Evolutionary conservation across 2,329 filamentous ascomycete species (phyloP), one percentile per base, ranked within the genome.

Genomic region (Sclerotinia minor): DNA sequence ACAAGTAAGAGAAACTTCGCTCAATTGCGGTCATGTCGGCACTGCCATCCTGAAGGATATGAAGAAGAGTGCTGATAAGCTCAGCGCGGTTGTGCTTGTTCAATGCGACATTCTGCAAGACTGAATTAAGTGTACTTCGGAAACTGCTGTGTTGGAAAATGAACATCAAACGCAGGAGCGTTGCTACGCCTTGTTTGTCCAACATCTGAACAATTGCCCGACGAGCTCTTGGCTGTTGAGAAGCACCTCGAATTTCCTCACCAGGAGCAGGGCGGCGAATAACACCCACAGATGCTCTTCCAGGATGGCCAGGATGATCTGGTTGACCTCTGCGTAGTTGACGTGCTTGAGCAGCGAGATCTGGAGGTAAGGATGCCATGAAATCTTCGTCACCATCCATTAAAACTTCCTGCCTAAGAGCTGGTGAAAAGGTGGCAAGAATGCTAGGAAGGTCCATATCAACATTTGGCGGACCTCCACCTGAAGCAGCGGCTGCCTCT

Each of bases 131-230:
- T 69, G 92, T 91, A 70, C 85, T 87, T 72, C 93, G 92, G 60
- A 95, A 90, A 70, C 92, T 95, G 29, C 92, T 92, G 71, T 94
- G 92, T 72, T 97, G 92, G 59, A 92, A 91, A 74, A 98, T 93
- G 78, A 99, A 99, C 94, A 99, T 97, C 13, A 99, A 85, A n/a
- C 96, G 92, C 54, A 99, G 84, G 45, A 99, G 82, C n/a, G 95
- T 98, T 35, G 96, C 95, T 72, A 99, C 89, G 35, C 96, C 95
- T 58, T 94, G 86, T 80, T 97, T 97, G 79, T 99, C 95, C 41
- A 99, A 86, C 90, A 99, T 97, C 77, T 99, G 95, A 32, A 97
- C 91, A 68, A 96, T 91, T 29, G 92, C 89, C 70, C 91, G 90
- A 68, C 92, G 88, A 74, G 91, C 89, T 49, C 83, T 80, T 80